phyloP scores from a whole-genome alignment of 2,329 filamentous ascomycete species.

The Orbilia ellipsospora region DNA sequence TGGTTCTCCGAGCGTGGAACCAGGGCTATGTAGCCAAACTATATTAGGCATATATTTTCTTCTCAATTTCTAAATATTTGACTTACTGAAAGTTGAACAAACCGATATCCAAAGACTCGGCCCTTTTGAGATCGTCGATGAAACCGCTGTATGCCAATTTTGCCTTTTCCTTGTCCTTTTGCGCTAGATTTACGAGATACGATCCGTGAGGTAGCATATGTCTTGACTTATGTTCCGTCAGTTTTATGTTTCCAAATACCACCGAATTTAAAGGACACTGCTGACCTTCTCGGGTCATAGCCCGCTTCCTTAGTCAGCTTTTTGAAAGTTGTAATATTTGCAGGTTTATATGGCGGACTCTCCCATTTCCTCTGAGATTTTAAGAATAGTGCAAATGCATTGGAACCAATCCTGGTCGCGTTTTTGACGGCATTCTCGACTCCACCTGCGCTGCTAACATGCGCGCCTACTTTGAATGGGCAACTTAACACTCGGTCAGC shows the following conservation, averaged over 20 bases:
- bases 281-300: constrained; percentile 74
- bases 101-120: constrained; percentile 83
- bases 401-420: constrained; percentile 82
- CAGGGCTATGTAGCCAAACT: constrained; percentile 68
- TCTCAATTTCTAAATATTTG: constrained; percentile 16
- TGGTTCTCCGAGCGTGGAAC: constrained; percentile 77
- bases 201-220: constrained; percentile 91
- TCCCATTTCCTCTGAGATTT: constrained; percentile 97
- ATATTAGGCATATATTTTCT: not conserved
- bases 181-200: constrained; percentile 95
- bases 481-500: constrained; percentile 76
- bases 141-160: constrained; percentile 87
- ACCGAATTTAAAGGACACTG: not conserved
- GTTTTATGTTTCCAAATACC: not conserved
- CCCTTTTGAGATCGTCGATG: constrained; percentile 85
- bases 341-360: constrained; percentile 78
- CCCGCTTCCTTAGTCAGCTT: constrained; percentile 74
- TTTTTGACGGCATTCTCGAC: constrained; percentile 89
- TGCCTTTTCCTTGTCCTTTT: constrained; percentile 81
- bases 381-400: constrained; percentile 92
- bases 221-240: constrained; percentile 59
- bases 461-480: constrained; percentile 88
- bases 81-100: constrained; percentile 93
- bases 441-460: constrained; percentile 89
- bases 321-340: constrained; percentile 76